Evolutionary conservation across 768 basidiomycete genomes (phyloP), one percentile per base, ranked within the genome.

Genomic region (Sistotremastrum niveocremeum): DNA sequence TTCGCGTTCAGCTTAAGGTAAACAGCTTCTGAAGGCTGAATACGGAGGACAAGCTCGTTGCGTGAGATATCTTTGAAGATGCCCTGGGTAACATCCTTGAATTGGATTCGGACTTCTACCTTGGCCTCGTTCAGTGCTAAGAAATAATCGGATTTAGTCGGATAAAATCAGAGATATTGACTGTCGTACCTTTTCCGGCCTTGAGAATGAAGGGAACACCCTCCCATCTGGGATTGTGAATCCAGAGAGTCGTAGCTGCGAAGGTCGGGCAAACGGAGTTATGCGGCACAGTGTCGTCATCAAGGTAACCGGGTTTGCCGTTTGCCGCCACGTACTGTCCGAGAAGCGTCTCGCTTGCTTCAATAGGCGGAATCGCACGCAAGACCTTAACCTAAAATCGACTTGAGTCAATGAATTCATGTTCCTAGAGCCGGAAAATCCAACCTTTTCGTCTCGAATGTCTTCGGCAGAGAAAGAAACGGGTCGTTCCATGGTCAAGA

Each of bases 151-250:
- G 8, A 30, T 34, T 34, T 40, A 48, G 45, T 34, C 39, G 34
- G 37, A 39, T 37, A 39, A 50, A 20, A 46, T 47, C 44, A 47
- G 44, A 46, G 49, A 47, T 34, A 29, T 43, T 35, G 6, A 47
- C 42, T 20, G 31, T 60, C 72, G 49, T 54, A 85, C 91, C 93
- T 75, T 99, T 99, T 44, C 94, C 94, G 28, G 94, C 95, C 67
- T 93, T 97, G 54, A 99, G 72, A 57, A 98, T 90, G 69, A 98
- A 99, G 0, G 94, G 95, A 4, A 99, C 94, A 48, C 94, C 94
- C 62, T 98, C 94, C 94, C 94, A 99, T 50, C 95, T 72, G 1
- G 88, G 90, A 62, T 90, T 95, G 66, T 95, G 74, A 62, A 99
- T 88, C 78, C 79, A 84, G 28, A 98, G 71, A 8, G 84, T 84